A percentile compares a stretch with the other conserved stretches of the same genome.
These are phyloP conservation scores for Mortierella sp. DNA, from an alignment of 371 early-diverging fungal genomes.

Conservation along the genomic window DNA sequence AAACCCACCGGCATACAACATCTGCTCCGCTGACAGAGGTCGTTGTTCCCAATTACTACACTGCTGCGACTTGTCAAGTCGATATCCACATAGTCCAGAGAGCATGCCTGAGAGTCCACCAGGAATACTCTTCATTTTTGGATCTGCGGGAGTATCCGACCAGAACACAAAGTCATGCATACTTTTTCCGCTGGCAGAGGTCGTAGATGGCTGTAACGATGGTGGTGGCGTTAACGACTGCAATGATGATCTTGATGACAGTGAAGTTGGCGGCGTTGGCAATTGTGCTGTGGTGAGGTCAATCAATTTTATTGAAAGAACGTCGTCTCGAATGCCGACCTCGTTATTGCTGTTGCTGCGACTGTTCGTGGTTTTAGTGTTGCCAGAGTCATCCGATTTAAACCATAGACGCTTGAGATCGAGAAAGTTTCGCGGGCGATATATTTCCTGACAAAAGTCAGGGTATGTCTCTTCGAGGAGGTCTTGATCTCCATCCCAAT, in stretches of 20 bases:
- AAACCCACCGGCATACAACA: slow-evolving; percentile 33
- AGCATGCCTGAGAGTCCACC: slow-evolving; percentile 38
- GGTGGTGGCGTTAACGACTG: too few species aligned
- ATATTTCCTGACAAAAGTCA: slow-evolving; percentile 5
- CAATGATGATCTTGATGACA: too few species aligned
- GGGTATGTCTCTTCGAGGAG: slow-evolving; percentile 25
- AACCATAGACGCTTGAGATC: slow-evolving; percentile 33
- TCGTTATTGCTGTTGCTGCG: background rate
- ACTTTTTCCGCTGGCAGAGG: background rate
- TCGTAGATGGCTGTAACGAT: background rate
- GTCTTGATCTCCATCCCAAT: slow-evolving; percentile 43
- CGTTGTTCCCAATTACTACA: slow-evolving; percentile 50
- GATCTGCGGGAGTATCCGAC: slow-evolving; percentile 11
- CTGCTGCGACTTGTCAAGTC: slow-evolving; percentile 35
- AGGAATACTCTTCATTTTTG: slow-evolving; percentile 6
- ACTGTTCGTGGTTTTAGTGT: background rate
- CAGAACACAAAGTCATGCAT: background rate
- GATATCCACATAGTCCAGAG: slow-evolving; percentile 11
- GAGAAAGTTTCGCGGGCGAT: slow-evolving; percentile 26
- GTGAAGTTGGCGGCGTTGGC: too few species aligned
- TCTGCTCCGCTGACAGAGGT: slow-evolving; percentile 20
- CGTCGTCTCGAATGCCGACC: too few species aligned
- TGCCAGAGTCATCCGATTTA: background rate
- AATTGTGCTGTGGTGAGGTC: too few species aligned
- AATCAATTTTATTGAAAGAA: too few species aligned